A percentile compares a stretch with the other conserved stretches of the same genome.
These are phyloP conservation scores for Sanguinoderma infundibulare DNA, from an alignment of 1,284 basidiomycete genomes.

Conservation along the genomic window DNA sequence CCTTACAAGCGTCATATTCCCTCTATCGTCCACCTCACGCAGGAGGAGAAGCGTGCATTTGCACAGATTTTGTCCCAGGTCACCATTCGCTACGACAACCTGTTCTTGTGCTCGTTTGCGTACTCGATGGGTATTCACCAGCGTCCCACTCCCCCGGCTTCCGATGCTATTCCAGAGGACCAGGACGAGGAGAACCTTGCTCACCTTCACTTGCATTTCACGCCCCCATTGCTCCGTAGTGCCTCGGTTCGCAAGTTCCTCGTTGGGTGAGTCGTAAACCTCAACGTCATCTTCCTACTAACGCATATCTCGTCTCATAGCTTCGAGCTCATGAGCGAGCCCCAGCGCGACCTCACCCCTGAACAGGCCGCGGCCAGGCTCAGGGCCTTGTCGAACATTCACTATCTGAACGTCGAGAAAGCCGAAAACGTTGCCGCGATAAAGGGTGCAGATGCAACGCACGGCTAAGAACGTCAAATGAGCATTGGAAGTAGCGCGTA, in stretches of 20 bases:
- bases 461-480: slow-evolving; percentile 5
- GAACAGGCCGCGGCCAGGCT: slow-evolving; percentile 85
- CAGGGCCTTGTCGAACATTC: slow-evolving; percentile 51
- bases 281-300: neutral
- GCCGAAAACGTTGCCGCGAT: slow-evolving; percentile 8
- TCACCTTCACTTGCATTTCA: slow-evolving; percentile 90
- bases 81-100: slow-evolving; percentile 84
- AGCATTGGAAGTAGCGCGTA: neutral
- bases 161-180: slow-evolving; percentile 27
- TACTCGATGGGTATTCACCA: slow-evolving; percentile 98
- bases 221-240: slow-evolving; percentile 85
- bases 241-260: slow-evolving; percentile 89
- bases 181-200: slow-evolving; percentile 61
- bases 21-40: slow-evolving; percentile 65
- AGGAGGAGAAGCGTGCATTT: slow-evolving; percentile 64
- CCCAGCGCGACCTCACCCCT: slow-evolving; percentile 89
- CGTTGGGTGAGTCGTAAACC: slow-evolving; percentile 77
- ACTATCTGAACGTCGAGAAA: slow-evolving; percentile 47
- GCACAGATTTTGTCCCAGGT: slow-evolving; percentile 69
- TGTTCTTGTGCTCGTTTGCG: slow-evolving; percentile 87
- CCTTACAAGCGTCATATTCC: slow-evolving; percentile 82
- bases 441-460: slow-evolving; percentile 17
- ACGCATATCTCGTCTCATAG: slow-evolving; percentile 42
- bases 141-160: slow-evolving; percentile 57
- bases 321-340: slow-evolving; percentile 92